Base-by-base conservation (phyloP, 805 yeast genomes). In the Ogataea chonburiensis region DNA sequence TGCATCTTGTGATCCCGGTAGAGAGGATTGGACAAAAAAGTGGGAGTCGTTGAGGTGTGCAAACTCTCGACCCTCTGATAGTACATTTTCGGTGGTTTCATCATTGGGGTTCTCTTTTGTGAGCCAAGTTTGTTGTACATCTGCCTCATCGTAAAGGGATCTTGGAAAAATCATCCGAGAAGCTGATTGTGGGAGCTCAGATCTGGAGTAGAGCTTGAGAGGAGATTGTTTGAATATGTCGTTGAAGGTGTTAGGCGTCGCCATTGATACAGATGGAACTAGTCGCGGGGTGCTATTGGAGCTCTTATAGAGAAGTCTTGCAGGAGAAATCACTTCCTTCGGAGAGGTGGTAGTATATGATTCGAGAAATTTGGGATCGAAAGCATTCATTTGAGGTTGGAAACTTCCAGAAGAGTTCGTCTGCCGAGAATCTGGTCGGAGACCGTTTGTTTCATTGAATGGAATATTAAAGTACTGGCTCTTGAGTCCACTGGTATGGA, bases 1-100 rank as follows among this genome's bases (percentile, higher is more conserved):
- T 2, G 44, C 43, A 24, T 47, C 52, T 17, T 37, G 44, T 3
- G 52, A 47, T 4, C 45, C 49, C 13, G 48, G 47, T 12, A 47
- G 22, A 2, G 52, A 47, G 8, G 49, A 42, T 24, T 31, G 45
- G 12, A 44, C 37, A 16, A 30, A 41, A 25, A 47, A 44, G 13
- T 44, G 42, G 4, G 49, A 47, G 8, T 44, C 46, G 30, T 36
- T 44, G 13, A 38, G 31, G 24, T 40, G 32, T 5, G 40, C 40
- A 23, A 42, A 44, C 2, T 46, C 49, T 18, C 40, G 45, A 3
- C 42, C 36, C 6, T 38, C 40, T 6, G 47, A 36, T 2, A 45
- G 38, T 29, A 42, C 40, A 19, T 42, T 31, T 33, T 46, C 46
- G 3, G 47, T 43, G 9, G 50, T 33, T 19, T 43, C 47, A 9